Base-by-base conservation (phyloP, 306 rosid genomes). In the Fagus sylvatica region DNA sequence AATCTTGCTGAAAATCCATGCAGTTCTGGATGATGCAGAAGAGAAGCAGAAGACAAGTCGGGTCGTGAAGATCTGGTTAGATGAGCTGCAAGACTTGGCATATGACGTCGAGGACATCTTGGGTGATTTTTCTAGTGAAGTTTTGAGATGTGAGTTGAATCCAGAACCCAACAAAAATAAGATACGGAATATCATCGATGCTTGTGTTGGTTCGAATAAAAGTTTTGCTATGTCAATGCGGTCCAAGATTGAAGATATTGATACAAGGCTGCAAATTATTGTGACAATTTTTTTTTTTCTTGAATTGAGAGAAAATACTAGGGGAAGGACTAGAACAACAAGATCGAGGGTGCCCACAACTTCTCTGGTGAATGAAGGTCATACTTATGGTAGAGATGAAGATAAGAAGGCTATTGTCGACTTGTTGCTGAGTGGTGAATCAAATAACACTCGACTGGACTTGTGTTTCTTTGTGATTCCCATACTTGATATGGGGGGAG, bases 71-170 rank as follows among this genome's bases (percentile, higher is more conserved):
- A 7, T 16, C 3, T 79, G 83, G 83, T 69, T 79, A 6, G 17
- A 46, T 0, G 53, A 57, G 10, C 83, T 83, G 7, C 12, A 9
- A 37, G 60, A 75, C 73, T 73, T 73, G 46, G 67, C 84, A n/a
- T 42, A 49, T 30, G 48, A 69, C 1, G 16, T 83, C 2, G 83
- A n/a, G n/a, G n/a, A n/a, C n/a, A n/a, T n/a, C n/a, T n/a, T n/a
- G n/a, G n/a, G n/a, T n/a, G n/a, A n/a, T 74, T 65, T 49, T 56
- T 69, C 69, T 1, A 70, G 16, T 0, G 34, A 83, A 62, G 70
- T 53, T 5, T 49, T 73, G 3, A 42, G 42, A 0, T 74, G 55
- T 4, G 13, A 54, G 59, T 40, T 1, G 2, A 3, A 39, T 11
- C 32, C 6, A 11, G 32, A 53, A 4, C 22, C 0, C 1, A 6